Conservation (phyloP, 139 green algal genomes). For the Tetratostichococcus sp. region DNA sequence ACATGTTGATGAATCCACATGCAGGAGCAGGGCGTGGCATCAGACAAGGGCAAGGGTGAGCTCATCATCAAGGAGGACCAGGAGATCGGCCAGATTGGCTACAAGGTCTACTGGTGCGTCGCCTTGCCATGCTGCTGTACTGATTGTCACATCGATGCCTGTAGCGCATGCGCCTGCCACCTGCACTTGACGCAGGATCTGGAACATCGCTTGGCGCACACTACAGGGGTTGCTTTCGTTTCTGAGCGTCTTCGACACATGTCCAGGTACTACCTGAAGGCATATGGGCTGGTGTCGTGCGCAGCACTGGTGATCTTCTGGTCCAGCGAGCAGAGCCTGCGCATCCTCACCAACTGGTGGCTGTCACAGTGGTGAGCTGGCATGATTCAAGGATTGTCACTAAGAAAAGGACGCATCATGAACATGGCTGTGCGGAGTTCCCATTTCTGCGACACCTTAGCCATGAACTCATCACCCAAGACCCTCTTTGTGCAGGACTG, state of each 20-base stretch:
- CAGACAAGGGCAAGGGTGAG: constrained; percentile 11
- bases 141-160: not conserved
- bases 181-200: no score
- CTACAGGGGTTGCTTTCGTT: no score
- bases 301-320: constrained; percentile 27
- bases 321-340: constrained; percentile 37
- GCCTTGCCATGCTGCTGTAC: constrained; percentile 3
- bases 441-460: no score
- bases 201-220: no score
- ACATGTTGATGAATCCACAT: no score
- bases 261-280: constrained; percentile 23
- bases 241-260: no score
- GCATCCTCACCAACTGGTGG: constrained; percentile 51
- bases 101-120: constrained; percentile 21
- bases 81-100: constrained; percentile 22
- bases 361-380: constrained; percentile 32
- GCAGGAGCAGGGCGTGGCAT: not conserved
- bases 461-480: no score
- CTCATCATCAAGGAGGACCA: constrained; percentile 33
- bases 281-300: constrained; percentile 34
- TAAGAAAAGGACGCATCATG: no score
- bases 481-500: no score
- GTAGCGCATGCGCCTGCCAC: not conserved
- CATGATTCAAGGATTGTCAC: no score
- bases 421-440: no score